phyloP scores from a whole-genome alignment of 805 yeast species.

The Metschnikowia gruessii region DNA sequence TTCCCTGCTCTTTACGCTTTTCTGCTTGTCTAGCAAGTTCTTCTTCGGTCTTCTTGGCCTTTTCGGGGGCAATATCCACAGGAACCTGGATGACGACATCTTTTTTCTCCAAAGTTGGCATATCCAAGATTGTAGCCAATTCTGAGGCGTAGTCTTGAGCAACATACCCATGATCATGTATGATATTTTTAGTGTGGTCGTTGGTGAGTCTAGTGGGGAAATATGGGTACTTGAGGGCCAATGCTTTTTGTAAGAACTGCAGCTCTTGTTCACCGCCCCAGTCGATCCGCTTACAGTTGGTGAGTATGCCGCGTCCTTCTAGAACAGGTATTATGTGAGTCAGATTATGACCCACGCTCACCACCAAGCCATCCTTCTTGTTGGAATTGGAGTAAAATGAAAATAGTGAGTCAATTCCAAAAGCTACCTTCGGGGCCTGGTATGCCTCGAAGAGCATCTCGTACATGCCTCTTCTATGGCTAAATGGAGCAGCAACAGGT shows the following conservation, averaged over 20 bases:
- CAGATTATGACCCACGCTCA: conserved; percentile 79
- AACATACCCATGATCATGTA: conserved; percentile 76
- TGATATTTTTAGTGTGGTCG: conserved; percentile 62
- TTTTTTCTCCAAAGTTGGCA: conserved; percentile 61
- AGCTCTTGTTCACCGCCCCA: conserved; percentile 86
- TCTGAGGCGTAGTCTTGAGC: conserved; percentile 68
- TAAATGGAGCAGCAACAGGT: conserved; percentile 62
- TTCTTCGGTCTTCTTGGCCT: conserved; percentile 61
- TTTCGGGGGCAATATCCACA: conserved; percentile 53
- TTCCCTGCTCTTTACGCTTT: conserved; percentile 79
- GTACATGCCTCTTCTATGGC: conserved; percentile 71
- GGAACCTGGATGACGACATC: conserved; percentile 85
- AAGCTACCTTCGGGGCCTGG: conserved; percentile 65
- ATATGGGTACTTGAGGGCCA: conserved; percentile 84
- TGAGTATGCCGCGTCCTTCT: conserved; percentile 60
- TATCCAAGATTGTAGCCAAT: conserved; percentile 50
- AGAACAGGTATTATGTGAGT: conserved; percentile 81
- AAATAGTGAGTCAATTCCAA: conserved; percentile 82
- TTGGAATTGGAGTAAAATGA: conserved; percentile 67
- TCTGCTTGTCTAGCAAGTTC: conserved; percentile 76
- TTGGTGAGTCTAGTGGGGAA: conserved; percentile 74
- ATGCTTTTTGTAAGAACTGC: conserved; percentile 56
- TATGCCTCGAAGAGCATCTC: conserved; percentile 86
- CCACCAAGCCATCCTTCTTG: conserved; percentile 58
- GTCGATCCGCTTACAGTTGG: conserved; percentile 74